phyloP scores from a whole-genome alignment of 441 rosid genomes.

The Jatropha podagrica region DNA sequence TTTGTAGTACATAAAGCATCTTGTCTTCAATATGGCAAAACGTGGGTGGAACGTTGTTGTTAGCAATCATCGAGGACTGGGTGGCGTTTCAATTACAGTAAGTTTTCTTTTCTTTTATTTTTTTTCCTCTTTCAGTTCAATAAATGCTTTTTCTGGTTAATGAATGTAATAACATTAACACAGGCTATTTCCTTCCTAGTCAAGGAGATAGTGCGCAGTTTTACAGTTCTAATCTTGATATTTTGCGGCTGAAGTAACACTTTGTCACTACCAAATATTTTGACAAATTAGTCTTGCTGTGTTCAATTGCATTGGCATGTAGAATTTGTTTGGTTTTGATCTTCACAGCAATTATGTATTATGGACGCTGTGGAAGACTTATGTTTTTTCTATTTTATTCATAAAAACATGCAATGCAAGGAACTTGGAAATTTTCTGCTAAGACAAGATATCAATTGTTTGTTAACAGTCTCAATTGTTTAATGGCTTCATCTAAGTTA shows the following conservation, averaged over 20 bases:
- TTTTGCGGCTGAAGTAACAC: background rate
- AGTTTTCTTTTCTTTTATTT: constrained; percentile 28
- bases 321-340: too few relatives aligned
- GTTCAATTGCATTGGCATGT: too few relatives aligned
- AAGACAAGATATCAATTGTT: too few relatives aligned
- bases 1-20: constrained; percentile 69
- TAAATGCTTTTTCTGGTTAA: background rate
- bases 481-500: too few relatives aligned
- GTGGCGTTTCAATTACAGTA: constrained; percentile 82
- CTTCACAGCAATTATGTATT: too few relatives aligned
- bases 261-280: background rate
- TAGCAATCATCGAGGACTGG: constrained; percentile 83
- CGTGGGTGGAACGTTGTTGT: constrained; percentile 82
- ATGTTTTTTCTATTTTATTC: too few relatives aligned
- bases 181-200: background rate
- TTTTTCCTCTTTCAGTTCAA: background rate
- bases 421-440: too few relatives aligned
- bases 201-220: background rate
- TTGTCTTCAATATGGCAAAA: constrained; percentile 54
- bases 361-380: too few relatives aligned
- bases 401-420: too few relatives aligned
- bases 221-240: background rate
- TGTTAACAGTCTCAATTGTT: background rate
- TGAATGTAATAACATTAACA: background rate
- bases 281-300: background rate